Evolutionary conservation across 768 basidiomycete species (phyloP).

Genomic region (Leccinum uliginosum): DNA sequence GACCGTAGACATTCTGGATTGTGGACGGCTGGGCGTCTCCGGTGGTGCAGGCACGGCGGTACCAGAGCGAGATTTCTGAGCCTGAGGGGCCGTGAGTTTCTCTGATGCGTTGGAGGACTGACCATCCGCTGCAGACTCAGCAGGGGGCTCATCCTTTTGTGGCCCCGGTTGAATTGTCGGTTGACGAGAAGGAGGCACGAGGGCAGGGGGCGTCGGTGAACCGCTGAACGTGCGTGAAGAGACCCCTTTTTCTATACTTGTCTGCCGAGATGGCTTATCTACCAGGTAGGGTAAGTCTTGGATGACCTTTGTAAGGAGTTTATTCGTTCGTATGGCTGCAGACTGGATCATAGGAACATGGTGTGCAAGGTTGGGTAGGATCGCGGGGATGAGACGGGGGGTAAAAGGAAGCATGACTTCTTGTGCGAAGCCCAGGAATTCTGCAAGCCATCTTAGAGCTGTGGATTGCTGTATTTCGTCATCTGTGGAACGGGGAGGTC

Average conservation of each 20-base stretch:
- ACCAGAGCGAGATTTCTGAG: constrained; percentile 22
- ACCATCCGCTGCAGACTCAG: constrained; percentile 40
- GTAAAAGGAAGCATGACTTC: constrained; percentile 95
- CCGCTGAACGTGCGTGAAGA: constrained; percentile 37
- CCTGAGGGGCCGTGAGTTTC: constrained; percentile 35
- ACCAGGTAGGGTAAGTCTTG: constrained; percentile 76
- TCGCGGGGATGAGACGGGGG: constrained; percentile 86
- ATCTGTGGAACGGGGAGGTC: constrained; percentile 37
- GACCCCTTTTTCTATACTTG: constrained; percentile 20
- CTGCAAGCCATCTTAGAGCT: constrained; percentile 89
- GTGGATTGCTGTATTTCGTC: constrained; percentile 94
- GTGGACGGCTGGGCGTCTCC: constrained; percentile 51
- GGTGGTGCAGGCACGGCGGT: constrained; percentile 23
- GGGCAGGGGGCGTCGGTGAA: constrained; percentile 54
- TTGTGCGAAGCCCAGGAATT: constrained; percentile 81
- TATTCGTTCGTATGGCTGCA: constrained; percentile 83
- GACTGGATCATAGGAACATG: constrained; percentile 85
- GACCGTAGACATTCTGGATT: constrained; percentile 54
- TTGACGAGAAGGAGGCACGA: constrained; percentile 46
- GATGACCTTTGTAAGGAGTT: constrained; percentile 78
- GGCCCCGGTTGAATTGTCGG: constrained; percentile 39
- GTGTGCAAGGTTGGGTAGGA: constrained; percentile 92
- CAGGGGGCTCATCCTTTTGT: constrained; percentile 45
- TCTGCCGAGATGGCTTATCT: constrained; percentile 35
- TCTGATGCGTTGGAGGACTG: constrained; percentile 32